Conservation (phyloP, 257 asterid species). For the Thymus quinquecostatus region DNA sequence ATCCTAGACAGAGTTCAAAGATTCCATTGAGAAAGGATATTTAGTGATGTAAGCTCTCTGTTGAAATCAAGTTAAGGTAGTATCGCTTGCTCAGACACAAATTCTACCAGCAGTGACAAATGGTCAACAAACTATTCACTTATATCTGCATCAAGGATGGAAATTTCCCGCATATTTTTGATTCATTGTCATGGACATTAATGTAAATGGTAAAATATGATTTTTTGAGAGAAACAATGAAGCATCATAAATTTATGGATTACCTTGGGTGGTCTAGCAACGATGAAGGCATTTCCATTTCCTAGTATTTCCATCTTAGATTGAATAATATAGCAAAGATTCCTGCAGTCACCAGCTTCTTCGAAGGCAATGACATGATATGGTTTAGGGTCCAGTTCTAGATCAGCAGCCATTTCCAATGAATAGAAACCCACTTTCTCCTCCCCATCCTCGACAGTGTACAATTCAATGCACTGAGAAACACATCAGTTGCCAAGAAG, state of each 20-base stretch:
- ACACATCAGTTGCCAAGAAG: conserved; percentile 24
- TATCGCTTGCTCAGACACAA: not conserved
- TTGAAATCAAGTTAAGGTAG: not conserved
- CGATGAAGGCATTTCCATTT: conserved; percentile 80
- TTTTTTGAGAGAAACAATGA: conserved; percentile 26
- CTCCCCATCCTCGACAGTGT: conserved; percentile 69
- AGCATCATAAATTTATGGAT: conserved; percentile 17
- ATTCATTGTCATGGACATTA: not conserved
- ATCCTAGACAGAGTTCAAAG: not conserved
- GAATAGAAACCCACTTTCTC: conserved; percentile 87
- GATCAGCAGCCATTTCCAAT: conserved; percentile 96
- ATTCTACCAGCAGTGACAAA: conserved; percentile 5
- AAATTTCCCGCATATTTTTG: too few species aligned
- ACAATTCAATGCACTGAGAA: conserved; percentile 84
- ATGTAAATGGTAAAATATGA: conserved; percentile 4
- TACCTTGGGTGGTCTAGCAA: conserved; percentile 95
- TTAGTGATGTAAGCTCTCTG: not conserved
- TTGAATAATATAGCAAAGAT: conserved; percentile 84
- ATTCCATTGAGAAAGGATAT: not conserved
- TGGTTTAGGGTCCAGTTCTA: conserved; percentile 88
- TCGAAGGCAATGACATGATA: conserved; percentile 87
- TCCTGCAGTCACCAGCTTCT: conserved; percentile 88
- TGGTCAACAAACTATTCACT: not conserved
- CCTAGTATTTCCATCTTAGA: conserved; percentile 86
- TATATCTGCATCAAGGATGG: not conserved